Percentiles rank a stretch among this genome's conserved stretches.
Conservation (phyloP, 108 stramenopile genomes). For the Poteriospumella lacustris region DNA sequence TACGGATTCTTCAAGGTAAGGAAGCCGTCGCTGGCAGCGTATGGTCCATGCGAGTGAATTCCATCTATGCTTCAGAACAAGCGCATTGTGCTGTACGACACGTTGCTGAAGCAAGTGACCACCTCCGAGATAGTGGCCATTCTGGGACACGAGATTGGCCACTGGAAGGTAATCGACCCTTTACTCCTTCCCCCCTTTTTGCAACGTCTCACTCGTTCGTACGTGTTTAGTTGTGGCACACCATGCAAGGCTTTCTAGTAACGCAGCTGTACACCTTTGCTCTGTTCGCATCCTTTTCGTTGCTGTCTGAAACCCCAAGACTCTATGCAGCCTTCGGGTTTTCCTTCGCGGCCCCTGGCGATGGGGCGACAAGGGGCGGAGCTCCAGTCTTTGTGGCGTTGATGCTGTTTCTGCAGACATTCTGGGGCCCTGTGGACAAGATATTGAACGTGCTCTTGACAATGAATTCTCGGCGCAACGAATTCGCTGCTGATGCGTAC, state of each 20-base stretch:
- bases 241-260: conserved; percentile 76
- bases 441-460: conserved; percentile 80
- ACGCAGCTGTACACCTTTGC: conserved; percentile 81
- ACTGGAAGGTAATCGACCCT: too few species aligned
- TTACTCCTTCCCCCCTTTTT: too few species aligned
- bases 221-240: too few species aligned
- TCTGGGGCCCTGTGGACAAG: conserved; percentile 95
- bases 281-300: conserved; percentile 81
- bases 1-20: conserved; percentile 80
- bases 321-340: conserved; percentile 93
- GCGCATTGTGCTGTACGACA: conserved; percentile 98
- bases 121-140: conserved; percentile 86
- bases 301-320: conserved; percentile 56
- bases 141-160: conserved; percentile 82
- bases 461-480: conserved; percentile 70
- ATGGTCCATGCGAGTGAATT: not conserved
- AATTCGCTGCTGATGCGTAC: conserved; percentile 86
- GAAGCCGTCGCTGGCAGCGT: not conserved
- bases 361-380: too few species aligned
- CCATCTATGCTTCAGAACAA: conserved; percentile 62
- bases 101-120: conserved; percentile 72
- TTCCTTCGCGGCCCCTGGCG: conserved; percentile 55
- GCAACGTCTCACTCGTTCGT: too few species aligned
- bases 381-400: conserved; percentile 81
- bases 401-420: conserved; percentile 75